A percentile compares a stretch with the other conserved stretches of the same genome.
These are phyloP conservation scores for Bullera alba DNA, from an alignment of 768 basidiomycete species.

Conservation along the genomic window DNA sequence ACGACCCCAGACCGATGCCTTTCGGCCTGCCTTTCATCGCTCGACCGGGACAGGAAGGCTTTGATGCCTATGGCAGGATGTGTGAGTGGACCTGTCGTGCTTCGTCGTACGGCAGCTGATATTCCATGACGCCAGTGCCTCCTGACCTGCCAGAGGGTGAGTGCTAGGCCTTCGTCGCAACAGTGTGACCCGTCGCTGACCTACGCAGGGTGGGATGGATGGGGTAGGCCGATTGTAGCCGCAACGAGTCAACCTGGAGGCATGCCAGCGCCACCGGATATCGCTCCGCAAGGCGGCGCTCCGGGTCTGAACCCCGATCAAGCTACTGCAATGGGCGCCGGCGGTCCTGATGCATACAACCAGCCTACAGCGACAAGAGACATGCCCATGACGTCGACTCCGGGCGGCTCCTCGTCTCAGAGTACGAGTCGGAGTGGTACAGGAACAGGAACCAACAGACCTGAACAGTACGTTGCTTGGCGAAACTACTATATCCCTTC, in stretches of 20 bases:
- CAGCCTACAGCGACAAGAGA: too few relatives aligned
- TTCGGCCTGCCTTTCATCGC: constrained; percentile 39
- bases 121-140: constrained; percentile 16
- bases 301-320: neutral
- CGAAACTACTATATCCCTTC: constrained; percentile 13
- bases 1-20: constrained; percentile 25
- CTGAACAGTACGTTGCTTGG: constrained; percentile 37
- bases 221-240: constrained; percentile 35
- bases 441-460: constrained; percentile 19
- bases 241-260: neutral
- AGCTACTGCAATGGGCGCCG: neutral
- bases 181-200: too few relatives aligned
- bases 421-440: neutral
- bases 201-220: constrained; percentile 34
- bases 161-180: neutral
- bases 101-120: too few relatives aligned
- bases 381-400: constrained; percentile 14
- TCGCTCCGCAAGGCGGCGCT: neutral
- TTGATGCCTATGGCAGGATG: constrained; percentile 39
- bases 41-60: constrained; percentile 40
- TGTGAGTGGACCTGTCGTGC: constrained; percentile 12
- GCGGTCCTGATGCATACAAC: constrained; percentile 2
- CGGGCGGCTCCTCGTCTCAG: too few relatives aligned
- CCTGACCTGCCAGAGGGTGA: constrained; percentile 36
- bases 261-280: neutral